These are phyloP conservation scores for Hylodesmum podocarpum DNA, from an alignment of 306 rosid species.

Conservation along the genomic window DNA sequence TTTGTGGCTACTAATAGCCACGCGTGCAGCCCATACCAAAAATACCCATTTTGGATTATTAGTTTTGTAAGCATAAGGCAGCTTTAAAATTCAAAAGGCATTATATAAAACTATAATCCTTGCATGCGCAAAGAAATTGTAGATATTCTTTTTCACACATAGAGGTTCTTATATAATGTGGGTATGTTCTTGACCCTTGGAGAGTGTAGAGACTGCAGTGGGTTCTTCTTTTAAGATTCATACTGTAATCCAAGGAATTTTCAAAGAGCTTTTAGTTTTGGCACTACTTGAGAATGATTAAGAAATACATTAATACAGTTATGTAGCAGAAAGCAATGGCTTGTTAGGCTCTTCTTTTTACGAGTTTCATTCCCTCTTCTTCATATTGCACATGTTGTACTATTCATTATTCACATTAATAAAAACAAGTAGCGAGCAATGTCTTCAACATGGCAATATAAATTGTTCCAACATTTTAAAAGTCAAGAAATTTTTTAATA, in stretches of 20 bases:
- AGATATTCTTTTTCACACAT: not conserved
- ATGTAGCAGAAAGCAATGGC: not conserved
- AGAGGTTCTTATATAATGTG: not conserved
- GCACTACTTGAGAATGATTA: constrained; percentile 23
- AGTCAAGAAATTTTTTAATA: not conserved
- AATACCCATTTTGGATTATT: constrained; percentile 19
- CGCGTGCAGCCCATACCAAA: constrained; percentile 38
- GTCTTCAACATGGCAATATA: not conserved
- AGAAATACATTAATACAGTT: not conserved
- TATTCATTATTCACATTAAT: not conserved
- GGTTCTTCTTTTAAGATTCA: constrained; percentile 82
- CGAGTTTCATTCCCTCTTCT: constrained; percentile 20
- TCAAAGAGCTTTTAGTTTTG: constrained; percentile 30
- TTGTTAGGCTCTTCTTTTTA: constrained; percentile 49
- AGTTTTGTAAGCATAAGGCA: constrained; percentile 3
- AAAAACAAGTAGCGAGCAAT: not conserved
- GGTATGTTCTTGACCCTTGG: constrained; percentile 34
- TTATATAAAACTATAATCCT: constrained; percentile 21
- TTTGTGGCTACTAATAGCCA: constrained; percentile 19
- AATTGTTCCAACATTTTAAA: not conserved
- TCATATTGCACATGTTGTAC: constrained; percentile 2
- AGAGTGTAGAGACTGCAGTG: constrained; percentile 40
- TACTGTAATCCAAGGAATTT: constrained; percentile 3
- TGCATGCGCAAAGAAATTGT: constrained; percentile 53
- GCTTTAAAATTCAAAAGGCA: constrained; percentile 29